Evolutionary conservation across 169 alveolate genomes (phyloP).

Genomic region (Eimeria acervulina): DNA sequence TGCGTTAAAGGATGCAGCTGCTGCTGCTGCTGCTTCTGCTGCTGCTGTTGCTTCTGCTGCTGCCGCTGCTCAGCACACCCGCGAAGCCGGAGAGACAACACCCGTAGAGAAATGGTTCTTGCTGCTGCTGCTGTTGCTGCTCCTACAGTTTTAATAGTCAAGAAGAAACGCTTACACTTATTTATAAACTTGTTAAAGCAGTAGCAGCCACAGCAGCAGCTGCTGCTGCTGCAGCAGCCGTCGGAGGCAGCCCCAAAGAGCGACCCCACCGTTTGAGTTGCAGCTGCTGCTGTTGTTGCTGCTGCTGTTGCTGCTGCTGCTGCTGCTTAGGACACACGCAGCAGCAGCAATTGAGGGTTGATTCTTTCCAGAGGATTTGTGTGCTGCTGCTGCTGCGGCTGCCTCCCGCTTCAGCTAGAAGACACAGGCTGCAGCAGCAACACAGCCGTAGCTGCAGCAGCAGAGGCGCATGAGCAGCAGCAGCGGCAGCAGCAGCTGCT

Average conservation of each 20-base stretch:
- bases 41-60: background rate
- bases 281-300: background rate
- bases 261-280: slow-evolving; percentile 3
- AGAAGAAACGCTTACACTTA: background rate
- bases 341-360: background rate
- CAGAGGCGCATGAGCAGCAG: background rate
- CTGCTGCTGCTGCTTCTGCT: background rate
- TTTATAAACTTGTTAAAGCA: background rate
- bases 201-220: background rate
- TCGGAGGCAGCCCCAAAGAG: slow-evolving; percentile 17
- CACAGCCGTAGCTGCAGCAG: background rate
- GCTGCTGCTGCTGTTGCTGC: background rate
- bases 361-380: background rate
- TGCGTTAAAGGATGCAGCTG: background rate
- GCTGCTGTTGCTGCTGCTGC: slow-evolving; percentile 25
- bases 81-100: background rate
- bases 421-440: background rate
- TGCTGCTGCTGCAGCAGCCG: slow-evolving; percentile 16
- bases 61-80: background rate
- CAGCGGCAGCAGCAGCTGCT: slow-evolving; percentile 15
- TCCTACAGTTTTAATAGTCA: background rate
- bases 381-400: slow-evolving; percentile 18
- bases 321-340: background rate
- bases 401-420: background rate
- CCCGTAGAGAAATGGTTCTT: background rate